Evolutionary conservation across 2,329 filamentous ascomycete species (phyloP).

Genomic region (Fusarium euwallaceae): DNA sequence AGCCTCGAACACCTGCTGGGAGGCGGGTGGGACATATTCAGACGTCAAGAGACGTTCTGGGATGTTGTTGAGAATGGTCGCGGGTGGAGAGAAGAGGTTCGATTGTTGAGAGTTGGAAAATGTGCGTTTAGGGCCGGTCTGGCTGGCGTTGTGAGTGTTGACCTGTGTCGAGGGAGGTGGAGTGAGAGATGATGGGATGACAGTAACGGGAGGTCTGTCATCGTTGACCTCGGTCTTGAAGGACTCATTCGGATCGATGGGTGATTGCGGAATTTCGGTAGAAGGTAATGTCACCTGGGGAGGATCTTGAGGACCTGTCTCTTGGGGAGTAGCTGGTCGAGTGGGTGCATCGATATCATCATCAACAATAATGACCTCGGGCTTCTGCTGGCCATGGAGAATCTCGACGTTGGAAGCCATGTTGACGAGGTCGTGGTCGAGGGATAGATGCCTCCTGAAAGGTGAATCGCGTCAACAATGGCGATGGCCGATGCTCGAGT

Average conservation of each 20-base stretch:
- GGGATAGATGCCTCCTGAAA: slow-evolving; percentile 1
- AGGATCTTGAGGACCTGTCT: slow-evolving; percentile 49
- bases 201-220: slow-evolving; percentile 56
- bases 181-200: slow-evolving; percentile 70
- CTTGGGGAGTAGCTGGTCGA: slow-evolving; percentile 49
- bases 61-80: slow-evolving; percentile 57
- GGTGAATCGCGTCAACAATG: slow-evolving; percentile 30
- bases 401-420: slow-evolving; percentile 53
- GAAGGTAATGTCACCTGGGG: slow-evolving; percentile 70
- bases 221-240: slow-evolving; percentile 66
- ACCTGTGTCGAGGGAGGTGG: slow-evolving; percentile 69
- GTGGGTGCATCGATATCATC: slow-evolving; percentile 52
- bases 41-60: slow-evolving; percentile 49
- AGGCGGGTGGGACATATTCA: slow-evolving; percentile 63
- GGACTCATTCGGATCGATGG: slow-evolving; percentile 61
- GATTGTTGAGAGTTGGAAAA: slow-evolving; percentile 61
- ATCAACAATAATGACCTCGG: slow-evolving; percentile 47
- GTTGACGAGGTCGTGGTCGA: slow-evolving; percentile 33
- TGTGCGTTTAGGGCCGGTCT: slow-evolving; percentile 42
- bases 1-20: slow-evolving; percentile 65
- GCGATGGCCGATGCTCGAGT: slow-evolving; percentile 3
- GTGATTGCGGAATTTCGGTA: slow-evolving; percentile 68
- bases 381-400: slow-evolving; percentile 49
- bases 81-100: slow-evolving; percentile 67
- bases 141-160: slow-evolving; percentile 46